phyloP scores from a whole-genome alignment of 495 filamentous ascomycete species.

The Hypoxylon lienhwacheense region DNA sequence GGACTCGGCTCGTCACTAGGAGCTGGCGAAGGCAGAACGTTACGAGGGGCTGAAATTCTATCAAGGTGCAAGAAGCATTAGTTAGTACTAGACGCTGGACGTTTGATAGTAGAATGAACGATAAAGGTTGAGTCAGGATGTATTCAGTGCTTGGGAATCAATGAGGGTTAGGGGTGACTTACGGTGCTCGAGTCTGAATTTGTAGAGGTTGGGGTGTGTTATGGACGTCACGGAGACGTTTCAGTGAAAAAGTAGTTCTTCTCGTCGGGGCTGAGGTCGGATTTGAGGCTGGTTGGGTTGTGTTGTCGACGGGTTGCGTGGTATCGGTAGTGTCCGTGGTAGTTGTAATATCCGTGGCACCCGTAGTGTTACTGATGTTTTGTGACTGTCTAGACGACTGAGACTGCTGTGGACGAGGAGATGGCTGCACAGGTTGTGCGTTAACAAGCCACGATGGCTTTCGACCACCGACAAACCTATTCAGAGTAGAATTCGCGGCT shows the following conservation, averaged over 20 bases:
- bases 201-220: constrained; percentile 3
- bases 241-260: no score
- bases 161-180: constrained; percentile 7
- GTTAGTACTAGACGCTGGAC: no score
- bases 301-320: constrained; percentile 10
- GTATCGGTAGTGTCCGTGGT: neutral
- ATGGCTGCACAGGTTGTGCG: constrained; percentile 43
- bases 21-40: constrained; percentile 57
- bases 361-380: neutral
- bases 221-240: no score
- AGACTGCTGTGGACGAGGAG: constrained; percentile 40
- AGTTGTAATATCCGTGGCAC: neutral
- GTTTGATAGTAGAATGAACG: no score
- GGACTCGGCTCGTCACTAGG: constrained; percentile 59
- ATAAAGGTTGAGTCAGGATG: no score
- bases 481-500: constrained; percentile 70
- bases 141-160: no score
- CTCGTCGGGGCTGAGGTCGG: constrained; percentile 15
- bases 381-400: constrained; percentile 3
- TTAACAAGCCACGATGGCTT: constrained; percentile 69
- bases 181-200: constrained; percentile 20
- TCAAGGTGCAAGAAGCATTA: constrained; percentile 3
- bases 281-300: constrained; percentile 20
- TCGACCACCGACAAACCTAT: constrained; percentile 63
- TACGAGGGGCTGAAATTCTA: constrained; percentile 18